phyloP scores from a whole-genome alignment of 306 rosid genomes.

The Cicer arietinum region DNA sequence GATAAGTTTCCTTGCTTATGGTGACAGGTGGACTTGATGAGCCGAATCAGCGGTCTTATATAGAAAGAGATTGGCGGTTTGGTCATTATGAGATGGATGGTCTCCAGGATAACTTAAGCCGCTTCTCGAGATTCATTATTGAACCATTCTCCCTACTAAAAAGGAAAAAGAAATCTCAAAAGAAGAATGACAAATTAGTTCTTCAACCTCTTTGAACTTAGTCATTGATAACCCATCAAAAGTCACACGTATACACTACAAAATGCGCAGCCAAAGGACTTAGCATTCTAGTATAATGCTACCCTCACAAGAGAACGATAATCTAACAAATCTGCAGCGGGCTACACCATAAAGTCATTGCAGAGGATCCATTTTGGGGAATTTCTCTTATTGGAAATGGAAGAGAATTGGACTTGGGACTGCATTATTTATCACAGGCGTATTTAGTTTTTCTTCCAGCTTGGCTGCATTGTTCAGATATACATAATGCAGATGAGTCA shows the following conservation, averaged over 20 bases:
- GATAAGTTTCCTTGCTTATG: constrained; percentile 30
- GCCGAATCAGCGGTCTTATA: constrained; percentile 73
- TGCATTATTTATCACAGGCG: constrained; percentile 7
- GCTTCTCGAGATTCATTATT: constrained; percentile 62
- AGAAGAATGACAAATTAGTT: constrained; percentile 54
- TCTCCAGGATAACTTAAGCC: constrained; percentile 78
- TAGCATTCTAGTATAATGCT: constrained; percentile 5
- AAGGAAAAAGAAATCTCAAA: constrained; percentile 53
- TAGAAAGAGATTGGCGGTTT: constrained; percentile 89
- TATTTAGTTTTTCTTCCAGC: background rate
- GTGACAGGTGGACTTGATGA: constrained; percentile 86
- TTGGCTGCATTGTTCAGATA: constrained; percentile 35
- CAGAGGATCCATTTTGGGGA: background rate
- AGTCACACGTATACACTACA: background rate
- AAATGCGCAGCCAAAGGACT: constrained; percentile 16
- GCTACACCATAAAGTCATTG: no score
- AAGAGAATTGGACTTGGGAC: background rate
- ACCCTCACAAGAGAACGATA: constrained; percentile 11
- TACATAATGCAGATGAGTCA: background rate
- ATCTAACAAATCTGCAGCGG: no score
- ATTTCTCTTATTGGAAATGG: constrained; percentile 13
- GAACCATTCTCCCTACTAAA: constrained; percentile 52
- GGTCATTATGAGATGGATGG: constrained; percentile 97
- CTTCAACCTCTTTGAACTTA: constrained; percentile 65
- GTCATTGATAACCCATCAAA: constrained; percentile 36